These are phyloP conservation scores for Globisporangium mamillatum DNA, from an alignment of 352 stramenopile genomes.

Conservation along the genomic window DNA sequence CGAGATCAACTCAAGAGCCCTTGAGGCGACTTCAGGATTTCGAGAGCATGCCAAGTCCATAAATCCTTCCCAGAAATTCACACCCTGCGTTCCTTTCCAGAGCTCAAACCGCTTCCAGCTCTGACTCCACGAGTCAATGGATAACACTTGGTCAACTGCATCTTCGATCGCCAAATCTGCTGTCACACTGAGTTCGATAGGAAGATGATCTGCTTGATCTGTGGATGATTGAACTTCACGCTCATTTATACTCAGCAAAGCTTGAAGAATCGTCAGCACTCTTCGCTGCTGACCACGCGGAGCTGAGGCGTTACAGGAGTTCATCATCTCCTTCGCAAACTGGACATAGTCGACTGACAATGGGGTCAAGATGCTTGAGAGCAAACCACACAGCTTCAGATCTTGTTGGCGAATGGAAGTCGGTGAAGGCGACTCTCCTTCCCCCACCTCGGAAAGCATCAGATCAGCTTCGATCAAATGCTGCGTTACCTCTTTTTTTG, in stretches of 20 bases:
- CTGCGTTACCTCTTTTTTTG: constrained; percentile 44
- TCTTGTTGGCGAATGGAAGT: constrained; percentile 22
- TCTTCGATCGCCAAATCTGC: constrained; percentile 12
- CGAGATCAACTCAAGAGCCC: constrained; percentile 48
- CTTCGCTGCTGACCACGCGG: constrained; percentile 26
- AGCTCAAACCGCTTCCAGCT: constrained; percentile 36
- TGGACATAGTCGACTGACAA: constrained; percentile 47
- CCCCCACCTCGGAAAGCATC: constrained; percentile 24
- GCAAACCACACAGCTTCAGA: constrained; percentile 34
- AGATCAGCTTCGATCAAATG: constrained; percentile 58
- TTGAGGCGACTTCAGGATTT: constrained; percentile 34
- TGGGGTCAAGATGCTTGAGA: constrained; percentile 39
- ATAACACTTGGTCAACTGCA: constrained; percentile 32
- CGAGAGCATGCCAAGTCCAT: constrained; percentile 49
- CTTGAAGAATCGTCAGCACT: constrained; percentile 40
- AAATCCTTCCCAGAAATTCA: constrained; percentile 62
- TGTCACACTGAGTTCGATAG: constrained; percentile 19
- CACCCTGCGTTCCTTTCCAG: constrained; percentile 48
- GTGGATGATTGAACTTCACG: constrained; percentile 16
- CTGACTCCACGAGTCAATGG: constrained; percentile 28
- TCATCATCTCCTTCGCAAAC: constrained; percentile 39
- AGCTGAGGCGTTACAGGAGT: constrained; percentile 27
- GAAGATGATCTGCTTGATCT: constrained; percentile 10
- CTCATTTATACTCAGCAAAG: constrained; percentile 31
- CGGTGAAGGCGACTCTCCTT: not conserved